Base-by-base conservation (phyloP, 2,329 filamentous ascomycete genomes). In the Cytospora piceicola region DNA sequence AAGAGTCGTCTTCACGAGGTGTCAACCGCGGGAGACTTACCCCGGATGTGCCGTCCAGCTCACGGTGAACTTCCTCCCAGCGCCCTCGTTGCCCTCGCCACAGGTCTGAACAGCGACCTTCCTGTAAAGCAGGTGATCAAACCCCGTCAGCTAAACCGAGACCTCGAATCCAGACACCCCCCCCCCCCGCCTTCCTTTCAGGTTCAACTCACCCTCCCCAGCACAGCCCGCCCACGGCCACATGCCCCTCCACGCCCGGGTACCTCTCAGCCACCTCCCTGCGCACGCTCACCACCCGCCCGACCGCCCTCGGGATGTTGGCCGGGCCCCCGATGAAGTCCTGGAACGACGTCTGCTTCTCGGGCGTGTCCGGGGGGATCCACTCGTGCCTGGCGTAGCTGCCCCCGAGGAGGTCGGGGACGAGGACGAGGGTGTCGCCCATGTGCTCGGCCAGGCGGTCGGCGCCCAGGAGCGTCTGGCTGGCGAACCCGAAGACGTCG, bases 401-500 rank as follows among this genome's bases (percentile, higher is more conserved):
- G 29, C 81, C 81, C 4, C 77, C 65, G 67, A 83, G 77, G 30
- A 78, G 72, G 64, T 79, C 77, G 5, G 78, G 76, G 46, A 82
- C 68, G 5, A 83, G 66, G 9, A 82, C 77, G 0, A 82, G 71
- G 1, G 77, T 74, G 30, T 76, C 73, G 2, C 72, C 71, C 14
- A 77, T 69, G 15, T 74, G 71, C 4, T 74, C 70, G 0, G 80
- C 75, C 3, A 83, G 74, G 9, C 79, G 74, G 71, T 84, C 82
- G 1, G 80, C 81, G 30, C 81, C 82, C 68, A 83, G 81, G 7
- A 82, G 71, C 3, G 79, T 82, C 70, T 84, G 82, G 9, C 75
- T 74, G 56, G 76, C 72, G 58, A 78, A 68, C 66, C 81, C 80
- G 68, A 84, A 83, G 69, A 83, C 75, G 71, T 84, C 82, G 72